Percentiles rank a stretch among this genome's conserved stretches.
phyloP scores from a whole-genome alignment of 2,329 filamentous ascomycete species.

The Fulvia fulva region DNA sequence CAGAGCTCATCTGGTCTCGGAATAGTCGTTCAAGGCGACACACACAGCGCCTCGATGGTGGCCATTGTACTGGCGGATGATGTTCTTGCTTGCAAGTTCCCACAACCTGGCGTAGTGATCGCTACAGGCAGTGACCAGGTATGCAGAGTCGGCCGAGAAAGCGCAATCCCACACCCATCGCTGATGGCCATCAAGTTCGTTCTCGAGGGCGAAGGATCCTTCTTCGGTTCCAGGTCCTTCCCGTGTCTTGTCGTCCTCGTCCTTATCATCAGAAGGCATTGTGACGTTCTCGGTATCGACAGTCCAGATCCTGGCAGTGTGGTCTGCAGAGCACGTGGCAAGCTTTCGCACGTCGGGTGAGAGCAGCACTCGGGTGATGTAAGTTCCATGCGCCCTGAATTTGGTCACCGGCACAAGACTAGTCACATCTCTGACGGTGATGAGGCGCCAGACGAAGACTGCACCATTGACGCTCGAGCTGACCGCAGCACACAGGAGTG shows the following conservation, averaged over 20 bases:
- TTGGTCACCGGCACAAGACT: conserved; percentile 81
- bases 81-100: conserved; percentile 80
- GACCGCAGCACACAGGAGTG: conserved; percentile 71
- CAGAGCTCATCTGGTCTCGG: conserved; percentile 24
- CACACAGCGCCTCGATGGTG: conserved; percentile 90
- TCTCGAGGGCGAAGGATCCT: conserved; percentile 73
- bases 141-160: conserved; percentile 88
- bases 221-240: conserved; percentile 26
- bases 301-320: conserved; percentile 95
- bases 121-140: conserved; percentile 86
- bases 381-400: conserved; percentile 86
- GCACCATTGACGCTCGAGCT: conserved; percentile 88
- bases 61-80: conserved; percentile 92
- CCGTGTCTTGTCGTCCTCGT: conserved; percentile 12
- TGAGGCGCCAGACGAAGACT: conserved; percentile 94
- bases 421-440: conserved; percentile 76
- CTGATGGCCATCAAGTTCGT: conserved; percentile 84
- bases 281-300: conserved; percentile 58
- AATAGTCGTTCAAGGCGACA: conserved; percentile 78
- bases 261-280: conserved; percentile 14
- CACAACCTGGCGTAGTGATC: conserved; percentile 91
- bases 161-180: conserved; percentile 98
- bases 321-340: conserved; percentile 88
- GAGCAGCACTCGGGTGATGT: conserved; percentile 85
- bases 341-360: conserved; percentile 92